Conservation (phyloP, 106 monocot species). For the Platanthera zijinensis region DNA sequence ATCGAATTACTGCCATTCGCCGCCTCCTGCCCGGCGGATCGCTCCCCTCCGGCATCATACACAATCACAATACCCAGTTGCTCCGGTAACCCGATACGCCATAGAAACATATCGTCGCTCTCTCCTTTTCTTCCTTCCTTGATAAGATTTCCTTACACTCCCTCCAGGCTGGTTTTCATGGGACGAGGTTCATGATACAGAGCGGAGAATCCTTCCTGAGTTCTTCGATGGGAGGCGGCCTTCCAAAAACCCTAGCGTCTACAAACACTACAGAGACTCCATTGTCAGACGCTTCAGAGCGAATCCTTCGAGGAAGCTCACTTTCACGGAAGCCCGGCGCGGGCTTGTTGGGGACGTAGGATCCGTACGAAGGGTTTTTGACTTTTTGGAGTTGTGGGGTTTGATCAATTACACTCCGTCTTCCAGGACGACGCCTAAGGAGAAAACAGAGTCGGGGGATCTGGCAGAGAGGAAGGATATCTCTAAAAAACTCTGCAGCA, state of each 20-base stretch:
- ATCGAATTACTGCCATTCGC: conserved; percentile 9
- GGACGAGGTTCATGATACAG: conserved; percentile 61
- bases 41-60: conserved; percentile 13
- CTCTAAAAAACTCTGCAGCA: conserved; percentile 49
- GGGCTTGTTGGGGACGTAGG: conserved; percentile 66
- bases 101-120: background rate
- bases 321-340: conserved; percentile 74
- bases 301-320: conserved; percentile 50
- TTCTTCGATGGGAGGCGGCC: conserved; percentile 71
- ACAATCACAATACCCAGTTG: conserved; percentile 63
- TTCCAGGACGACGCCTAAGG: conserved; percentile 22
- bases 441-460: conserved; percentile 27
- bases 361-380: conserved; percentile 67
- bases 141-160: conserved; percentile 3
- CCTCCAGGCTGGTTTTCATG: conserved; percentile 73
- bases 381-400: conserved; percentile 91
- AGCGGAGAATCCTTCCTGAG: conserved; percentile 58
- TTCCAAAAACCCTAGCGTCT: conserved; percentile 50
- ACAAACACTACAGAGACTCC: conserved; percentile 68
- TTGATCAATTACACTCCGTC: conserved; percentile 70
- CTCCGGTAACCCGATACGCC: conserved; percentile 32
- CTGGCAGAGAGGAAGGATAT: conserved; percentile 25
- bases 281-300: conserved; percentile 50
- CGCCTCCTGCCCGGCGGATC: background rate
- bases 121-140: background rate